Evolutionary conservation across 1,284 basidiomycete species (phyloP).

Genomic region (Ustilago sp.): DNA sequence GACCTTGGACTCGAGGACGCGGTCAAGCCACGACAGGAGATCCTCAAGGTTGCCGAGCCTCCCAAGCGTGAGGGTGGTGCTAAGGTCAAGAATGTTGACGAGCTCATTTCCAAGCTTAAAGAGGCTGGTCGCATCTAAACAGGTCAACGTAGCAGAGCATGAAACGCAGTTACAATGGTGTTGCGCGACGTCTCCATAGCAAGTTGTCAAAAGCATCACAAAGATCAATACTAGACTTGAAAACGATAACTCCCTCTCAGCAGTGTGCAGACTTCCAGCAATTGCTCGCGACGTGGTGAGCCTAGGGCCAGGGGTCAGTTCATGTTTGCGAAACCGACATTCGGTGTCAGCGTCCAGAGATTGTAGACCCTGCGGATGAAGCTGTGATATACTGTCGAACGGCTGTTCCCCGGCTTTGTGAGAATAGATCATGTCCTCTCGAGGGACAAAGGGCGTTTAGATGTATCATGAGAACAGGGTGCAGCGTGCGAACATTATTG

Average conservation of each 20-base stretch:
- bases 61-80: constrained; percentile 89
- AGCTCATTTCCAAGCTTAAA: constrained; percentile 89
- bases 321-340: too few species aligned
- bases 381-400: neutral
- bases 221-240: constrained; percentile 5
- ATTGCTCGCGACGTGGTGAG: neutral
- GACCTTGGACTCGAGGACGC: constrained; percentile 85
- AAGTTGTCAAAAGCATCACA: neutral
- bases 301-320: neutral
- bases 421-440: neutral
- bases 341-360: too few species aligned
- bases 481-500: neutral
- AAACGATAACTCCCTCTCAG: neutral
- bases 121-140: constrained; percentile 80
- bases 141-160: neutral
- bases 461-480: neutral
- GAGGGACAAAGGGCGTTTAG: neutral
- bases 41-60: constrained; percentile 89
- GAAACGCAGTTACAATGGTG: neutral
- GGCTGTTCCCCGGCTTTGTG: neutral
- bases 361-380: neutral
- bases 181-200: neutral
- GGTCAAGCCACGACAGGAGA: constrained; percentile 81
- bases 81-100: constrained; percentile 90
- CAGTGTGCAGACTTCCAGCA: neutral